Percentiles rank a stretch among this genome's conserved stretches.
These are phyloP conservation scores for Bacidia gigantensis DNA, from an alignment of 495 filamentous ascomycete genomes.

Conservation along the genomic window DNA sequence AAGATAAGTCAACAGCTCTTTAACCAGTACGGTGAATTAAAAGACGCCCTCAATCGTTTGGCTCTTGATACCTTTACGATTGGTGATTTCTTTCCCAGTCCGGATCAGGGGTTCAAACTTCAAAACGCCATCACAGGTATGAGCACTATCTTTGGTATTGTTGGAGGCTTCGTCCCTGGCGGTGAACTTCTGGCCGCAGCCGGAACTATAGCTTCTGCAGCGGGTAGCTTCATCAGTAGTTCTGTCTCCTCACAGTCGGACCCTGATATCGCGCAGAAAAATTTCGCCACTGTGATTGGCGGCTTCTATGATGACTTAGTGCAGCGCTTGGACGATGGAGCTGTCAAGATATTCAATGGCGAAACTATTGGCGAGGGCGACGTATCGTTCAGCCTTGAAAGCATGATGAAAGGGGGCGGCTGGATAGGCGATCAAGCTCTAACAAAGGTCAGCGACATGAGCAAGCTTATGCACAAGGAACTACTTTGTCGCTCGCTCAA, in stretches of 20 bases:
- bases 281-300: too few relatives aligned
- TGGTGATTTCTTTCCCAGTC: constrained; percentile 3
- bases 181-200: not conserved
- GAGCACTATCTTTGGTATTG: constrained; percentile 1
- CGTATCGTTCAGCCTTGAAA: not conserved
- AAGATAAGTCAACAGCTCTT: constrained; percentile 2
- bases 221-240: constrained; percentile 1
- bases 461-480: not conserved
- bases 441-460: not conserved
- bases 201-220: constrained; percentile 1
- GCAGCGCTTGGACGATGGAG: constrained; percentile 1
- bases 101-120: not conserved
- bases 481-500: constrained; percentile 5
- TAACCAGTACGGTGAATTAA: constrained; percentile 3
- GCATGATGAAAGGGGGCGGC: constrained; percentile 5
- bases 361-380: not conserved
- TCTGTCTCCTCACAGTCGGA: not conserved
- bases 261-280: not conserved
- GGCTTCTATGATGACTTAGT: too few relatives aligned
- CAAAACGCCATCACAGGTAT: constrained; percentile 3
- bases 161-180: constrained; percentile 3
- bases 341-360: not conserved
- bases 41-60: not conserved
- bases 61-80: constrained; percentile 6
- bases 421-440: not conserved